Evolutionary conservation across 257 asterid genomes (phyloP), one percentile per base, ranked within the genome.

Genomic region (Asclepias syriaca): DNA sequence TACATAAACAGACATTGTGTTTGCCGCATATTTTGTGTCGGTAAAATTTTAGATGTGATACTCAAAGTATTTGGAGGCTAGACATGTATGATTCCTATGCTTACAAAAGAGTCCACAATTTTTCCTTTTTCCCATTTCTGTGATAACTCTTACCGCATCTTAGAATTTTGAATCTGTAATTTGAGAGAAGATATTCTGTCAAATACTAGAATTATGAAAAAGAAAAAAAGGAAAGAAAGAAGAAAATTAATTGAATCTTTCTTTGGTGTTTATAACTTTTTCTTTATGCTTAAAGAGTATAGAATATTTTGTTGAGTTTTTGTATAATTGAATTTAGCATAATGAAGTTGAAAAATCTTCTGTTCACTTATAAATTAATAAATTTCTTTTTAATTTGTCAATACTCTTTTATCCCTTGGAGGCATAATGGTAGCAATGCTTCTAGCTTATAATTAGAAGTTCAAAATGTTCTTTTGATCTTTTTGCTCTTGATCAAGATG

Each of bases 371-470:
- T 72, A 19, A 37, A 66, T n/a, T 51, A 14, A 64, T 73, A 53
- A 53, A 50, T 53, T 39, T 65, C 49, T 51, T 29, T 53, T 40
- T 22, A 43, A 19, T 21, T 60, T 27, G 56, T 58, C 6, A 0
- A 19, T 45, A 11, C 61, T 50, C 14, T 63, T 11, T 63, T 11
- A 16, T 32, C 24, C 71, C 34, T 24, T 11, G 29, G 46, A 64
- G 29, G 70, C 43, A n/a, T 72, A 53, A 32, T 72, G 55, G 66
- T 66, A 6, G 8, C 13, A 14, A 56, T 22, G 48, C 65, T 73
- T 50, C 10, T n/a, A 29, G 43, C 8, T 1, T 11, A 29, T 15
- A 21, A 29, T 21, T 21, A 12, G 19, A n/a, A 39, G 66, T 8
- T 69, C 43, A 10, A 43, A 14, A 73, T 51, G 19, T 21, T 53